These are phyloP conservation scores for Daldinia eschscholtzii DNA, from an alignment of 2,329 filamentous ascomycete species.

Conservation along the genomic window DNA sequence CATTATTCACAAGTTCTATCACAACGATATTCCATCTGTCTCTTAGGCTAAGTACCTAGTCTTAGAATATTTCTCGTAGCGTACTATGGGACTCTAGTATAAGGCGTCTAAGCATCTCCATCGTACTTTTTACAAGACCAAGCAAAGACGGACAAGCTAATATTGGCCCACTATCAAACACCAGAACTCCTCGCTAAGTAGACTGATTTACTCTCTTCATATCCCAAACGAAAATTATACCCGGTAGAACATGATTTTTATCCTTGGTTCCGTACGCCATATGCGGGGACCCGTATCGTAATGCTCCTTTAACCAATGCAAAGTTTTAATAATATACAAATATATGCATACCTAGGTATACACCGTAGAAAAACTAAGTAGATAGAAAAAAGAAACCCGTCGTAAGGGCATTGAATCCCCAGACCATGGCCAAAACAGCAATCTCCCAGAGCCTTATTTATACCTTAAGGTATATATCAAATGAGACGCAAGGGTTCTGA, in stretches of 20 bases:
- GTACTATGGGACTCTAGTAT: neutral
- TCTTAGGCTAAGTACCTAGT: too few relatives aligned
- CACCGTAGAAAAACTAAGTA: conserved; percentile 10
- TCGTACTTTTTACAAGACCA: neutral
- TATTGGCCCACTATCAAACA: neutral
- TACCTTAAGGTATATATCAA: too few relatives aligned
- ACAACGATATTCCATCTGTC: neutral
- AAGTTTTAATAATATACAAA: conserved; percentile 8
- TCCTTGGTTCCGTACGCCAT: neutral
- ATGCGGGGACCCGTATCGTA: conserved; percentile 1
- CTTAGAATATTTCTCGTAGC: too few relatives aligned
- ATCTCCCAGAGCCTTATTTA: conserved; percentile 21
- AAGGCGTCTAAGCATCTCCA: neutral
- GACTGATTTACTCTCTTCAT: neutral
- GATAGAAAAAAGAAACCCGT: neutral
- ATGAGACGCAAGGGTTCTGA: neutral
- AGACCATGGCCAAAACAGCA: conserved; percentile 17
- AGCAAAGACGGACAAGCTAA: neutral
- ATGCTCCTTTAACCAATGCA: conserved; percentile 28
- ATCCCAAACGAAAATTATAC: neutral
- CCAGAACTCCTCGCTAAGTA: conserved; percentile 33
- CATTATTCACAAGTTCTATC: too few relatives aligned
- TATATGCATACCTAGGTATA: conserved; percentile 9
- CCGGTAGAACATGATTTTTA: conserved; percentile 4
- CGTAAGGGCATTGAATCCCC: conserved; percentile 5